Base-by-base conservation (phyloP, 2,329 filamentous ascomycete genomes). In the Aspergillus pseudoterreus region DNA sequence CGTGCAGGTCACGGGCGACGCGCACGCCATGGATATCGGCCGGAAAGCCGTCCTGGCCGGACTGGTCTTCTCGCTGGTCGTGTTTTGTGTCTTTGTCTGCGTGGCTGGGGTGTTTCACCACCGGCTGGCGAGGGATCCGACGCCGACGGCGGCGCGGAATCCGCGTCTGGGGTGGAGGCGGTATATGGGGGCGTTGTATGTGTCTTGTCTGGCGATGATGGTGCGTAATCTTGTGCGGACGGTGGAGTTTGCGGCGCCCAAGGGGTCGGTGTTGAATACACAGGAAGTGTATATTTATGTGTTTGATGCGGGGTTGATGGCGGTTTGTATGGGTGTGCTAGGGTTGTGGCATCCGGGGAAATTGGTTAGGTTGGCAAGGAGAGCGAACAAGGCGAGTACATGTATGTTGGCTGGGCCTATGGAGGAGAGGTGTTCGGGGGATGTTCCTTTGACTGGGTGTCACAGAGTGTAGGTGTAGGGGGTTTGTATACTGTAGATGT, bases 181-280 rank as follows among this genome's bases (percentile, higher is more conserved):
- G 19, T 64, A 65, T 39, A 51, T 47, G 32, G 47, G 38, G 30
- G 36, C 38, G 6, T 43, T 47, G 3, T 46, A 46, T 39, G 55
- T 55, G 6, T 61, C 48, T n/a, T 66, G 65, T 2, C 63, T 53
- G 35, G 69, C 70, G 35, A 68, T 57, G 35, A 62, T 66, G 6
- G 73, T 76, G 17, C 75, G 57, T 57, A 66, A 64, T 30, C 60
- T 63, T 1, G 56, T 53, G 0, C 58, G 62, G 43, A 74, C 70
- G 14, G 65, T 51, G 9, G 70, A 66, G 19, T 66, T 49, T 19
- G 47, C 15, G 47, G 47, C 38, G 6, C 24, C 17, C 1, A 49
- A 58, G 14, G 60, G 42, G 45, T 75, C 69, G 4, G 68, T 71
- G 32, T 67, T 50, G 6, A 69, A 61, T 21, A 66, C 51, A 10